Evolutionary conservation across 345 rosid genomes (phyloP).

Genomic region (Euphorbia peplus): DNA sequence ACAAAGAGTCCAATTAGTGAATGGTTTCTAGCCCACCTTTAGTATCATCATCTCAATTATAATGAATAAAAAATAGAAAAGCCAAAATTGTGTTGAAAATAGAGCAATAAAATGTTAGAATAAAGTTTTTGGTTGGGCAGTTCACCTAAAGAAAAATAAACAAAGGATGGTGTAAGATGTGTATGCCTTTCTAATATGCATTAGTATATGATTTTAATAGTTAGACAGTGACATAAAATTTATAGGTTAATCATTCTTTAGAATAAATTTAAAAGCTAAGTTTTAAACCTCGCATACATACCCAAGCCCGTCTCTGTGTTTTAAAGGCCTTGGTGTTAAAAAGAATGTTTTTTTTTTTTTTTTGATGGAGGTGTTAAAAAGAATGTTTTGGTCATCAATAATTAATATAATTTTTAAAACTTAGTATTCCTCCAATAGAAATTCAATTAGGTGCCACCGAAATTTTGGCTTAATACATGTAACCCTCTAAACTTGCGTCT

Average conservation of each 20-base stretch:
- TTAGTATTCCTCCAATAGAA: too few relatives aligned
- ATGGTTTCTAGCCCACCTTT: background rate
- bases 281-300: too few relatives aligned
- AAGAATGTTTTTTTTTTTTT: too few relatives aligned
- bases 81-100: background rate
- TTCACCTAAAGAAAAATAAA: background rate
- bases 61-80: background rate
- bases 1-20: background rate
- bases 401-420: too few relatives aligned
- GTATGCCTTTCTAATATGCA: background rate
- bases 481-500: too few relatives aligned
- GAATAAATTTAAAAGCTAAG: too few relatives aligned
- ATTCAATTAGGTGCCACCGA: too few relatives aligned
- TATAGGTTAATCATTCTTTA: background rate
- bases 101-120: background rate
- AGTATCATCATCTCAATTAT: background rate
- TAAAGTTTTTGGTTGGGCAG: constrained; percentile 3
- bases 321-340: too few relatives aligned
- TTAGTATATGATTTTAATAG: background rate
- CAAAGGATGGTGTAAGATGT: background rate
- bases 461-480: too few relatives aligned
- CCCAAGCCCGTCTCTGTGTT: too few relatives aligned
- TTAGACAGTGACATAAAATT: constrained; percentile 9
- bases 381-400: too few relatives aligned
- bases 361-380: too few relatives aligned